Conservation (phyloP, 306 rosid genomes). For the Sechiopsis laciniata region DNA sequence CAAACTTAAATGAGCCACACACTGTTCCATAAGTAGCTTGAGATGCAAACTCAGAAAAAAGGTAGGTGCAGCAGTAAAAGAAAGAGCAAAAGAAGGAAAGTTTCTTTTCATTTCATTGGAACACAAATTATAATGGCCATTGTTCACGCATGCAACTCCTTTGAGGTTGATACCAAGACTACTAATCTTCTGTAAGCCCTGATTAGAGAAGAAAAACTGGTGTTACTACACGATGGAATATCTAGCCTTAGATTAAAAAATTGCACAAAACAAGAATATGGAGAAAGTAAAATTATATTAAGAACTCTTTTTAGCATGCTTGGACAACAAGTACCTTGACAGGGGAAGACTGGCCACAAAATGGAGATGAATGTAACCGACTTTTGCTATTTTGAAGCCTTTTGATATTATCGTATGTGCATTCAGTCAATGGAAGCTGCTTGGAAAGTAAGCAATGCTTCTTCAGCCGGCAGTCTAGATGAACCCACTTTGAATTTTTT, state of each 20-base stretch:
- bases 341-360: conserved; percentile 30
- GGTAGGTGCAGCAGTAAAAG: conserved; percentile 76
- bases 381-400: conserved; percentile 55
- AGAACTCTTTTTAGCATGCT: neutral
- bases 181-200: conserved; percentile 47
- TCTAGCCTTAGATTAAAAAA: neutral
- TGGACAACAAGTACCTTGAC: conserved; percentile 45
- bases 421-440: conserved; percentile 69
- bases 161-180: conserved; percentile 51
- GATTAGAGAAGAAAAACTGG: conserved; percentile 26
- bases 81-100: conserved; percentile 66
- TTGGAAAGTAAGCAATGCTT: conserved; percentile 60
- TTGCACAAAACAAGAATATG: neutral
- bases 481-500: conserved; percentile 60
- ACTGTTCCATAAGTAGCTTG: conserved; percentile 64
- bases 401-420: conserved; percentile 83
- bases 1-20: conserved; percentile 42
- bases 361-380: conserved; percentile 31
- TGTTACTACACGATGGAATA: conserved; percentile 24
- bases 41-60: conserved; percentile 78
- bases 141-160: conserved; percentile 40
- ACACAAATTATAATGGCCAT: conserved; percentile 30
- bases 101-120: conserved; percentile 34
- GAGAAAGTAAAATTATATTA: neutral
- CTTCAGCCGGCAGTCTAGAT: conserved; percentile 57